phyloP scores from a whole-genome alignment of 2,329 filamentous ascomycete species.

The Fusarium sp. region DNA sequence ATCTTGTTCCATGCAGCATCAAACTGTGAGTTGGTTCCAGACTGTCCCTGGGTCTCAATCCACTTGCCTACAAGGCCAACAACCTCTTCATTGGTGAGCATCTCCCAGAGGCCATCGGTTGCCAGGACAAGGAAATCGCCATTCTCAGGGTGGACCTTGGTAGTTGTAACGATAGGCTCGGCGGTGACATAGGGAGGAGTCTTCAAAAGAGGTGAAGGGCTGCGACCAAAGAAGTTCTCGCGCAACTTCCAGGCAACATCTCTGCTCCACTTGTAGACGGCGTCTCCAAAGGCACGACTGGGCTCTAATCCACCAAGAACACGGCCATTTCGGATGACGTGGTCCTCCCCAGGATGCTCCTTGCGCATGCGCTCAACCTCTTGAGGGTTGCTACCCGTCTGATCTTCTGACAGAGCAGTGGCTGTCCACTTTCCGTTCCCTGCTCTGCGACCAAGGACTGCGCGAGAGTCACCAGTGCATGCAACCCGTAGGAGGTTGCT shows the following conservation, averaged over 20 bases:
- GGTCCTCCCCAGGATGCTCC: conserved; percentile 88
- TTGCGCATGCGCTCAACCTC: conserved; percentile 85
- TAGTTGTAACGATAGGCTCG: conserved; percentile 93
- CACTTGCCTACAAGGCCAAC: conserved; percentile 96
- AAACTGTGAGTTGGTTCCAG: conserved; percentile 70
- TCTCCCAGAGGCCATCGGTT: conserved; percentile 97
- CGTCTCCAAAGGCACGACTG: conserved; percentile 93
- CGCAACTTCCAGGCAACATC: conserved; percentile 87
- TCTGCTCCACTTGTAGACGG: conserved; percentile 93
- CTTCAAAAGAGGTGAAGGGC: conserved; percentile 79
- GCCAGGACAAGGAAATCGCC: conserved; percentile 97
- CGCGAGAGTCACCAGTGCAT: conserved; percentile 95
- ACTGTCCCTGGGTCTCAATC: conserved; percentile 80
- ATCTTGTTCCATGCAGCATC: conserved; percentile 74
- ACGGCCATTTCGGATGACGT: conserved; percentile 88
- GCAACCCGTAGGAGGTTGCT: conserved; percentile 91
- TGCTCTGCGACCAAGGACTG: conserved; percentile 85
- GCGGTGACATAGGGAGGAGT: conserved; percentile 98
- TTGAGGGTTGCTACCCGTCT: conserved; percentile 88
- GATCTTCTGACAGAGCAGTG: conserved; percentile 88
- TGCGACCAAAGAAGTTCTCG: conserved; percentile 86
- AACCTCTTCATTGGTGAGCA: conserved; percentile 98
- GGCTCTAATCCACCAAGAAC: conserved; percentile 93
- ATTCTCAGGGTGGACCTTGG: conserved; percentile 86
- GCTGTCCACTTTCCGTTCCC: conserved; percentile 90